A percentile compares a stretch with the other conserved stretches of the same genome.
Conservation (phyloP, 164 flowering plant species). For the Berberis vulgaris region DNA sequence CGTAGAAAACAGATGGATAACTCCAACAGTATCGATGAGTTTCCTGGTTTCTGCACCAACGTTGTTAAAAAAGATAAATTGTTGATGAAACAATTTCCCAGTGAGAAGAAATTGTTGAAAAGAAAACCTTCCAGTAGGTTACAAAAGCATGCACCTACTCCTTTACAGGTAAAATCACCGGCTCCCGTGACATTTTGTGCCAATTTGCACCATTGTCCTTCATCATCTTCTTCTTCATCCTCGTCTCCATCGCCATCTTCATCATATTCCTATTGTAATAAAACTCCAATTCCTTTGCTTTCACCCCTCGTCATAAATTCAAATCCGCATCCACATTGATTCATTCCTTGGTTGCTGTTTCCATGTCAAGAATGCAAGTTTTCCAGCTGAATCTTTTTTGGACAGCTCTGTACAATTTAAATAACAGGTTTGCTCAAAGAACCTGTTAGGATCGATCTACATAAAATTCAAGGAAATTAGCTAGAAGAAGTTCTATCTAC, state of each 20-base stretch:
- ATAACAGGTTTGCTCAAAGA: no score
- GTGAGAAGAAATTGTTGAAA: neutral
- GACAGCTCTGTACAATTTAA: no score
- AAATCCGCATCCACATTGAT: neutral
- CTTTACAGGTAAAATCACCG: neutral
- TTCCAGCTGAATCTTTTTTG: neutral
- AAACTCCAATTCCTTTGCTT: neutral
- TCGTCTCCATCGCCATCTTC: neutral
- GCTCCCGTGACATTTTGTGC: neutral
- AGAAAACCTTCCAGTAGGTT: neutral
- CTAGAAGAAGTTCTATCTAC: no score
- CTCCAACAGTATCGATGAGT: neutral
- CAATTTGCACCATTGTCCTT: neutral
- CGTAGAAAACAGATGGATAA: neutral
- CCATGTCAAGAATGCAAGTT: no score
- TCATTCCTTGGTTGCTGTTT: neutral
- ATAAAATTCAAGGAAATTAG: no score
- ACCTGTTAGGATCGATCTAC: no score
- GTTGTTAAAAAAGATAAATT: no score
- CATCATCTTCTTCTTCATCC: neutral
- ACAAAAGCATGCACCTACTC: constrained; percentile 1
- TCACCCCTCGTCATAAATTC: neutral
- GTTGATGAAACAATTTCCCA: neutral
- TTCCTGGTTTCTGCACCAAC: neutral
- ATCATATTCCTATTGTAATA: neutral